These are phyloP conservation scores for Suillus plorans DNA, from an alignment of 768 basidiomycete genomes.

Conservation along the genomic window DNA sequence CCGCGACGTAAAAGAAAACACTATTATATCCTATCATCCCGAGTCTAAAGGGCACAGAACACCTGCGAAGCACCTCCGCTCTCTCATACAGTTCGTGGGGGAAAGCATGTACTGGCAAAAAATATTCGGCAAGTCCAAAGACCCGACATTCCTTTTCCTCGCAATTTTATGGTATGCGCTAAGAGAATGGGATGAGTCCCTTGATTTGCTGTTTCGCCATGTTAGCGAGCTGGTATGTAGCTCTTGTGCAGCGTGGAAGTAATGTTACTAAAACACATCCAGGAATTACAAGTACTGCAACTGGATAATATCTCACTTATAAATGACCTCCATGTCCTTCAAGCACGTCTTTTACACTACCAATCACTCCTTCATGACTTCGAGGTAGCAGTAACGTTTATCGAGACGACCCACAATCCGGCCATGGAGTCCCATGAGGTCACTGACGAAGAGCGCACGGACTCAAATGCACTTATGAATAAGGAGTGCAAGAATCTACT, in stretches of 20 bases:
- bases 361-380: constrained; percentile 48
- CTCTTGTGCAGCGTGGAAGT: neutral
- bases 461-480: constrained; percentile 23
- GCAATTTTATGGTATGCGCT: constrained; percentile 50
- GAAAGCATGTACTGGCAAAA: constrained; percentile 20
- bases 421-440: constrained; percentile 27
- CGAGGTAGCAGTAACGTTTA: constrained; percentile 43
- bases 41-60: constrained; percentile 2
- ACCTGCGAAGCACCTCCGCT: constrained; percentile 8
- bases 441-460: neutral
- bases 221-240: constrained; percentile 45
- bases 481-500: constrained; percentile 23
- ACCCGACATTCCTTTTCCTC: constrained; percentile 50
- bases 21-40: constrained; percentile 3
- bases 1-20: neutral
- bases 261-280: constrained; percentile 7
- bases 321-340: constrained; percentile 47
- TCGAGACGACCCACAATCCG: constrained; percentile 45
- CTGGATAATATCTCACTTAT: constrained; percentile 27
- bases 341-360: constrained; percentile 50
- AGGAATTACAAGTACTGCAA: neutral
- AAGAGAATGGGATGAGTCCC: constrained; percentile 54
- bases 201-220: constrained; percentile 45
- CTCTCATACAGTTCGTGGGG: constrained; percentile 7
- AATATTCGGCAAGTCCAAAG: constrained; percentile 22